Evolutionary conservation across 306 rosid species (phyloP), one percentile per base, ranked within the genome.

Genomic region (Acmispon strigosus): DNA sequence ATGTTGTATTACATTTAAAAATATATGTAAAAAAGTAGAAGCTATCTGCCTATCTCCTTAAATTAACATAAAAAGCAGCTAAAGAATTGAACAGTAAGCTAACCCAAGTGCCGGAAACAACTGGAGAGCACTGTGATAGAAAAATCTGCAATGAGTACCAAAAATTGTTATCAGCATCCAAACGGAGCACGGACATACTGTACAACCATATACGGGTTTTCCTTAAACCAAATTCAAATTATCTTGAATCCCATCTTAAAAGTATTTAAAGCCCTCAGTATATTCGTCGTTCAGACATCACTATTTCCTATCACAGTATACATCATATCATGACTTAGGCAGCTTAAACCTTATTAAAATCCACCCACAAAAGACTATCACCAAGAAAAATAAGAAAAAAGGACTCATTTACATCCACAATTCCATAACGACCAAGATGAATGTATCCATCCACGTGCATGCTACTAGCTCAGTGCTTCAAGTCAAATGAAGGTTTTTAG

Each of bases 21-120:
- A 56, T 39, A 53, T 13, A 70, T 12, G 12, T 20, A 47, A 45
- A 58, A 16, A 27, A 11, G 29, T 29, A 70, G 52, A 47, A 62
- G 37, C 56, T 14, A 59, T 66, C 52, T 60, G 53, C 59, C 56
- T 14, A 59, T 66, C 52, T 60, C 60, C 59, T 60, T 53, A 75
- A 51, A 16, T 44, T 44, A 54, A 63, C 24, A 22, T 56, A 10
- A 36, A 47, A 34, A 59, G 18, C 17, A 48, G 20, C 51, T 14
- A 24, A 81, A 45, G 37, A 62, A 52, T 43, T 76, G 52, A 58
- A 73, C 13, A 57, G 43, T 27, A 56, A 68, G 86, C 98, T 83
- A 76, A 90, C 98, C 91, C 96, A 55, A 72, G 87, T 66, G 84
- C 56, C 55, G 98, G 97, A 78, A 90, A 94, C 98, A 97, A 94